phyloP scores from a whole-genome alignment of 2,329 filamentous ascomycete genomes.

The Davidsoniella eucalypti region DNA sequence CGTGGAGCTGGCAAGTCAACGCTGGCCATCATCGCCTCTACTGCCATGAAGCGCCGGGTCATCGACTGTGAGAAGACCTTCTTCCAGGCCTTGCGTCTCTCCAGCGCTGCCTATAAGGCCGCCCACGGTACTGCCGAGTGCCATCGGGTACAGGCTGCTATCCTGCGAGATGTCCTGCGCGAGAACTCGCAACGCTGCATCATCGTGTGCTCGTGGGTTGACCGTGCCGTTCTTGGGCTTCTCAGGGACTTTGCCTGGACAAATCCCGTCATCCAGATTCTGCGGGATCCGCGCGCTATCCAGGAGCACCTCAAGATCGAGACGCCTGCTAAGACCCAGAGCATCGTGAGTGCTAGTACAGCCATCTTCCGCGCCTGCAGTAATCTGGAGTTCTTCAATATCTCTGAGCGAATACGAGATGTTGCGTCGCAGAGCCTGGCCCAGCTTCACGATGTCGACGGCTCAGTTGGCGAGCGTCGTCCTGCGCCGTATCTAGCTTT shows the following conservation, averaged over 20 bases:
- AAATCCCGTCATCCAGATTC: conserved; percentile 55
- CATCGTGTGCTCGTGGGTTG: conserved; percentile 58
- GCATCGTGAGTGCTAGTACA: conserved; percentile 39
- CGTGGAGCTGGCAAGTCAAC: conserved; percentile 62
- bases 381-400: conserved; percentile 63
- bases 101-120: conserved; percentile 43
- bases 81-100: conserved; percentile 43
- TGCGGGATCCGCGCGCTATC: conserved; percentile 48
- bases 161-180: conserved; percentile 42
- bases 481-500: conserved; percentile 47
- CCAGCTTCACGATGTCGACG: conserved; percentile 11
- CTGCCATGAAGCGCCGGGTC: conserved; percentile 49
- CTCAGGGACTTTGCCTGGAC: conserved; percentile 45
- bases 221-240: conserved; percentile 41
- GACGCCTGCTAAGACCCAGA: conserved; percentile 37
- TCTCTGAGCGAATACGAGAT: conserved; percentile 37
- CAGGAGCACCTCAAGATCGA: conserved; percentile 43
- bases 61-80: conserved; percentile 56
- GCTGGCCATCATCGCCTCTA: conserved; percentile 57
- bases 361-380: conserved; percentile 48
- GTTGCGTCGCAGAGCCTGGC: conserved; percentile 11
- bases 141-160: conserved; percentile 43
- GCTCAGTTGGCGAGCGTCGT: conserved; percentile 21
- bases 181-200: conserved; percentile 45
- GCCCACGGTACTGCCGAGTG: conserved; percentile 44